phyloP scores from a whole-genome alignment of 768 basidiomycete genomes.

The Kwoniella sp. region DNA sequence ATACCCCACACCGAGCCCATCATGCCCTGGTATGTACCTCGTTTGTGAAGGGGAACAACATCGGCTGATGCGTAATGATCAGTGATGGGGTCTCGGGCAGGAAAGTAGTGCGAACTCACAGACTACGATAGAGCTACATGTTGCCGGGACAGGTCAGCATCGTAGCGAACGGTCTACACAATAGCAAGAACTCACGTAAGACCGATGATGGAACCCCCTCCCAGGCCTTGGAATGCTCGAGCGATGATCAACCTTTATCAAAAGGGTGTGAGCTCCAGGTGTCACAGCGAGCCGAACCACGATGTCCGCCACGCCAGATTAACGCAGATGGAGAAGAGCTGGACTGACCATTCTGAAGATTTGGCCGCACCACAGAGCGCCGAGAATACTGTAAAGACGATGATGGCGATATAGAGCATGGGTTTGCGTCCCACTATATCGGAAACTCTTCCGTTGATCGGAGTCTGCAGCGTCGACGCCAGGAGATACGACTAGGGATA shows the following conservation, averaged over 20 bases:
- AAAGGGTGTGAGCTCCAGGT: no score
- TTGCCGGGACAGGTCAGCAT: not conserved
- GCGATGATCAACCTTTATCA: slow-evolving; percentile 28
- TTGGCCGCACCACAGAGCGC: slow-evolving; percentile 44
- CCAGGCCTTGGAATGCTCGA: slow-evolving; percentile 42
- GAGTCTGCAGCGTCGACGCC: slow-evolving; percentile 24
- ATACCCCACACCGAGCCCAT: slow-evolving; percentile 70
- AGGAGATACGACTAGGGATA: slow-evolving; percentile 23
- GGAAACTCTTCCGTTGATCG: slow-evolving; percentile 37
- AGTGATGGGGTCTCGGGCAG: not conserved
- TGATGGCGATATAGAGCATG: slow-evolving; percentile 38
- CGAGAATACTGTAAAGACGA: slow-evolving; percentile 35
- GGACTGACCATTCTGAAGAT: slow-evolving; percentile 26
- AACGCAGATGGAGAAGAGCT: no score
- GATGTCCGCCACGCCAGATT: no score
- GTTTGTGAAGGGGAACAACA: slow-evolving; percentile 73
- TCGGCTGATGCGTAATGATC: slow-evolving; percentile 52
- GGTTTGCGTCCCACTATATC: slow-evolving; percentile 46
- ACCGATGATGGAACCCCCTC: slow-evolving; percentile 44
- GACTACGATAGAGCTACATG: slow-evolving; percentile 23
- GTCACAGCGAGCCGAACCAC: no score
- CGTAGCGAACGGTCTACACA: not conserved
- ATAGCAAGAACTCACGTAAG: slow-evolving; percentile 21
- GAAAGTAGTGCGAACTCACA: slow-evolving; percentile 17
- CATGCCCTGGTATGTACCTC: slow-evolving; percentile 66